These are phyloP conservation scores for Nannizziopsis barbatae DNA, from an alignment of 2,329 filamentous ascomycete species.

Conservation along the genomic window DNA sequence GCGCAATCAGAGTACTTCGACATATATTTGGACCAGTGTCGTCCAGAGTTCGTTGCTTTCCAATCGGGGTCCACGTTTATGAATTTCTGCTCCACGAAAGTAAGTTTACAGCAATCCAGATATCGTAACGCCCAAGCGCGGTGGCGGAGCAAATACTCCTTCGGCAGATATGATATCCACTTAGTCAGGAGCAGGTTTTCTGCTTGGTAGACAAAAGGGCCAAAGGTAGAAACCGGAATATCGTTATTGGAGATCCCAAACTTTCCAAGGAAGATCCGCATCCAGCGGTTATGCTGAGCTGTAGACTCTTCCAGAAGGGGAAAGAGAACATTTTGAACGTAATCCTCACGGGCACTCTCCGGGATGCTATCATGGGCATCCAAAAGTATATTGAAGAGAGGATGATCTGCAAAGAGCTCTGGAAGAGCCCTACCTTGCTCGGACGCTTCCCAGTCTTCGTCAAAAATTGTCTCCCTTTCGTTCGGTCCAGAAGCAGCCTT, in stretches of 20 bases:
- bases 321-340: constrained; percentile 14
- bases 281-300: constrained; percentile 18
- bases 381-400: constrained; percentile 13
- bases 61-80: background rate
- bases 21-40: constrained; percentile 12
- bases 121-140: constrained; percentile 15
- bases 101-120: constrained; percentile 8
- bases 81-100: constrained; percentile 10
- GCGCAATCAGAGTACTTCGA: background rate
- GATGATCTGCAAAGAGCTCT: constrained; percentile 7
- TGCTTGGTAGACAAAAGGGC: constrained; percentile 14
- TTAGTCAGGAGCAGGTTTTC: constrained; percentile 5
- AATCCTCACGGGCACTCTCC: constrained; percentile 3
- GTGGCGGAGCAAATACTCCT: constrained; percentile 14
- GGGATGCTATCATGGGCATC: constrained; percentile 8
- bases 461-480: constrained; percentile 8
- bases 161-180: constrained; percentile 16
- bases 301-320: constrained; percentile 17
- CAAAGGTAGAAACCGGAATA: constrained; percentile 9
- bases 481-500: constrained; percentile 11
- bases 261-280: constrained; percentile 15
- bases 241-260: constrained; percentile 4
- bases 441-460: constrained; percentile 13
- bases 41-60: constrained; percentile 6
- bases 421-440: constrained; percentile 13